These are phyloP conservation scores for Thuja plicata DNA, from an alignment of 83 land plant genomes.

Conservation along the genomic window DNA sequence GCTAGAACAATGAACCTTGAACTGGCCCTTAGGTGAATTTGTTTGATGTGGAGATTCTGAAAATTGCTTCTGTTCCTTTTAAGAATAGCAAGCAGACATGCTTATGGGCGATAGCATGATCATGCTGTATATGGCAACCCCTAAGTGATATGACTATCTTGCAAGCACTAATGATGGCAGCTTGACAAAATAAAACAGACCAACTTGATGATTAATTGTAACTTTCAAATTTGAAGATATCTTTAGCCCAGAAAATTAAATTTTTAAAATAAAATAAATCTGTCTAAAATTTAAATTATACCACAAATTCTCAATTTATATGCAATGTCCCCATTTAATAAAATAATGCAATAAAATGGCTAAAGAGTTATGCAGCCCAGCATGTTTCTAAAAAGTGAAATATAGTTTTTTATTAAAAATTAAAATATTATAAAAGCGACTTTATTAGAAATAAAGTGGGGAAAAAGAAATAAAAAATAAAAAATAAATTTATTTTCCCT, in stretches of 20 bases:
- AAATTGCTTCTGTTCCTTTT: not conserved
- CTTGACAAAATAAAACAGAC: not conserved
- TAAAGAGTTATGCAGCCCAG: too few relatives aligned
- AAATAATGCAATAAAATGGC: too few relatives aligned
- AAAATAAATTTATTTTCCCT: too few relatives aligned
- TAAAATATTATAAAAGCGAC: too few relatives aligned
- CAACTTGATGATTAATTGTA: not conserved
- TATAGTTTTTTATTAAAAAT: too few relatives aligned
- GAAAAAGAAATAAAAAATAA: too few relatives aligned
- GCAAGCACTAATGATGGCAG: not conserved
- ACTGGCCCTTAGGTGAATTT: not conserved
- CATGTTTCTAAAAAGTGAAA: too few relatives aligned
- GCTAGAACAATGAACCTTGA: not conserved
- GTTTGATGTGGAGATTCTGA: not conserved
- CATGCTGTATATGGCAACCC: not conserved
- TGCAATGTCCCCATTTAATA: too few relatives aligned
- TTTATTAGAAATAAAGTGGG: too few relatives aligned
- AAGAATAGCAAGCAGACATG: not conserved
- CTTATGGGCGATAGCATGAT: not conserved
- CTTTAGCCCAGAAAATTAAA: not conserved
- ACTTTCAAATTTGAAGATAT: not conserved
- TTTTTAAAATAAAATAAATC: slow-evolving; percentile 5
- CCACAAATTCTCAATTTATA: not conserved
- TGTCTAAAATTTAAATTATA: not conserved
- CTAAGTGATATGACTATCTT: not conserved